Evolutionary conservation across 805 yeast genomes (phyloP), one percentile per base, ranked within the genome.

Genomic region (Maudiozyma barnettii): DNA sequence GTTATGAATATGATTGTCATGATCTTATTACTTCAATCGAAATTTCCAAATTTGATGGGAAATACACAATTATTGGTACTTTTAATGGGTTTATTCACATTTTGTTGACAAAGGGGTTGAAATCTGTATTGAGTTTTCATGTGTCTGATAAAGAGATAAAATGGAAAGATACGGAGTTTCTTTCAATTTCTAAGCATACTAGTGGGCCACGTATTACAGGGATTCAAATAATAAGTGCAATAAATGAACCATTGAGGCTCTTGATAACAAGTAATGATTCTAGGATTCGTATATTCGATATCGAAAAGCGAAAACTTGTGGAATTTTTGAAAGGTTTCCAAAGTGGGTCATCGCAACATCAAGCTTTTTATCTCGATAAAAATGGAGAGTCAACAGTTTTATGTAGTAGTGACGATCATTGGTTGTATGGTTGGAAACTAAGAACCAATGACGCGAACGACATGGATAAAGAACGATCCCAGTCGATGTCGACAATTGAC

Each of bases 391-490:
- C 57, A 2, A 77, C 76, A 57, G 74, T 89, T 5, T 73, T 89
- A 8, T 73, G 84, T 7, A 95, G 95, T 0, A 84, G 95, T 12
- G 96, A 90, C 60, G 93, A 90, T 65, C 87, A 85, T 54, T 80
- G 89, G 80, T 77, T 85, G 13, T 90, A 89, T 58, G 67, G 86
- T 12, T 91, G 98, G 98, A 74, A 75, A 47, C 63, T 74, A 20
- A 66, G 63, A 39, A 59, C 59, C 5, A 55, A 55, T 20, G 45
- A 45, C 20, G 40, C 45, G 48, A 50, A 26, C 40, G 36, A 6
- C 26, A 9, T 48, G 12, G 18, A 21, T 29, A 22, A 14, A 10
- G 40, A 13, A 19, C 13, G 41, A 33, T 19, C 39, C 7, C 30
- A 23, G 6, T 22, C 42, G 21, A 23, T 3, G 9, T 19, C 22